A percentile compares a stretch with the other conserved stretches of the same genome.
phyloP scores from a whole-genome alignment of 1,284 basidiomycete species.

The Flammula alnicola region DNA sequence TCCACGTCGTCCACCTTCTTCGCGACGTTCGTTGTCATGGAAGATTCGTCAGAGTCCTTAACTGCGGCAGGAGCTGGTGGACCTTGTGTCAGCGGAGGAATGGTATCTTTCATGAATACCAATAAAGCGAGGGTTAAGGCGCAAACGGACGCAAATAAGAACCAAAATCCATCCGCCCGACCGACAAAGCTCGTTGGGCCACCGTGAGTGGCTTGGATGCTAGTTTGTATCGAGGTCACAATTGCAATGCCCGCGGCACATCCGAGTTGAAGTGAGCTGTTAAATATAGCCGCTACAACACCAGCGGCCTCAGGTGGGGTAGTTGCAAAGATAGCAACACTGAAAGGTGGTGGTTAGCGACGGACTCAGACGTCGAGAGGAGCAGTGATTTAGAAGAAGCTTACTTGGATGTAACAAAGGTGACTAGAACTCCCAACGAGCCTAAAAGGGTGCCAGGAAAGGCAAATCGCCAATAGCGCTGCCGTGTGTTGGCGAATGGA shows the following conservation, averaged over 20 bases:
- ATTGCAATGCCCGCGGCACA: conserved; percentile 53
- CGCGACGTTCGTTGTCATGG: too few species aligned
- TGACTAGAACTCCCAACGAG: conserved; percentile 40
- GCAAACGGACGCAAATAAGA: conserved; percentile 46
- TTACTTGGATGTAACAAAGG: conserved; percentile 42
- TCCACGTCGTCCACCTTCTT: too few species aligned
- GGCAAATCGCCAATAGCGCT: conserved; percentile 49
- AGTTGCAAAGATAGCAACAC: conserved; percentile 55
- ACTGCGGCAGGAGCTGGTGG: too few species aligned
- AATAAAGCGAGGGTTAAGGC: conserved; percentile 11
- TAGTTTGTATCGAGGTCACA: conserved; percentile 48
- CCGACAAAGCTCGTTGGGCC: conserved; percentile 41
- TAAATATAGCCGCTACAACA: conserved; percentile 60
- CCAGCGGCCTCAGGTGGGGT: conserved; percentile 53
- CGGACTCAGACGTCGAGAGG: too few species aligned
- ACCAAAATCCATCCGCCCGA: conserved; percentile 53
- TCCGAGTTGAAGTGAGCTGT: conserved; percentile 56
- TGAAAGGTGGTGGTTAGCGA: too few species aligned
- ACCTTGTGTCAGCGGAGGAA: neutral
- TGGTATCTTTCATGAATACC: conserved; percentile 16
- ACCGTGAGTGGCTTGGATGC: conserved; percentile 40
- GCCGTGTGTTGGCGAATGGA: conserved; percentile 42
- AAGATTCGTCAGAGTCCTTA: too few species aligned
- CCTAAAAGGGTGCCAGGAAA: conserved; percentile 57
- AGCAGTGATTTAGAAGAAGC: too few species aligned